Percentiles rank a stretch among this genome's conserved stretches.
Evolutionary conservation across 192 early-diverging fungal species (phyloP).

Genomic region (Pilaira anomala): DNA sequence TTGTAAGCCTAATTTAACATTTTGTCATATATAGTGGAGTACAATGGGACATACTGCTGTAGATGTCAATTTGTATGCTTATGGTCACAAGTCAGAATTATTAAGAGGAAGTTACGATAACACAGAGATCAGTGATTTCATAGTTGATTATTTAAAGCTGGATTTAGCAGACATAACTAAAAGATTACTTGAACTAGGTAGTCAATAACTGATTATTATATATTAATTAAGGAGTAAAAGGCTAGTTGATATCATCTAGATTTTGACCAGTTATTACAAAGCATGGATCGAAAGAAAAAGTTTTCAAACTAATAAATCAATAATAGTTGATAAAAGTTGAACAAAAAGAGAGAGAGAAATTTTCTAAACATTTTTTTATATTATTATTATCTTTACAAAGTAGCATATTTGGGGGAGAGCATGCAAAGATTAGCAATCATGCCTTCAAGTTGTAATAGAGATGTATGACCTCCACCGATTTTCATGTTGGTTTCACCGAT

Average conservation of each 20-base stretch:
- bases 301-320: no score
- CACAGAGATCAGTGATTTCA: conserved; percentile 77
- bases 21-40: conserved; percentile 51
- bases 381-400: no score
- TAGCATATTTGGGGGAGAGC: no score
- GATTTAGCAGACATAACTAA: conserved; percentile 54
- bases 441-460: conserved; percentile 83
- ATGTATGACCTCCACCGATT: conserved; percentile 83
- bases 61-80: conserved; percentile 93
- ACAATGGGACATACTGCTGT: conserved; percentile 92
- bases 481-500: conserved; percentile 93
- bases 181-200: no score
- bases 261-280: no score
- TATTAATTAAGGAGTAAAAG: no score
- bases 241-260: no score
- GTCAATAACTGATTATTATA: no score
- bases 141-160: conserved; percentile 56
- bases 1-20: neutral
- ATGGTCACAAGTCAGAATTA: conserved; percentile 58
- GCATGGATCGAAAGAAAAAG: no score
- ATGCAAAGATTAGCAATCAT: conserved; percentile 67
- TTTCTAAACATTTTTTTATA: no score
- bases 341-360: no score
- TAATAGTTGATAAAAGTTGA: no score
- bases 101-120: conserved; percentile 85